A percentile compares a stretch with the other conserved stretches of the same genome.
These are phyloP conservation scores for Fagopyrum esculentum DNA, from an alignment of 148 eudicot genomes.

Conservation along the genomic window DNA sequence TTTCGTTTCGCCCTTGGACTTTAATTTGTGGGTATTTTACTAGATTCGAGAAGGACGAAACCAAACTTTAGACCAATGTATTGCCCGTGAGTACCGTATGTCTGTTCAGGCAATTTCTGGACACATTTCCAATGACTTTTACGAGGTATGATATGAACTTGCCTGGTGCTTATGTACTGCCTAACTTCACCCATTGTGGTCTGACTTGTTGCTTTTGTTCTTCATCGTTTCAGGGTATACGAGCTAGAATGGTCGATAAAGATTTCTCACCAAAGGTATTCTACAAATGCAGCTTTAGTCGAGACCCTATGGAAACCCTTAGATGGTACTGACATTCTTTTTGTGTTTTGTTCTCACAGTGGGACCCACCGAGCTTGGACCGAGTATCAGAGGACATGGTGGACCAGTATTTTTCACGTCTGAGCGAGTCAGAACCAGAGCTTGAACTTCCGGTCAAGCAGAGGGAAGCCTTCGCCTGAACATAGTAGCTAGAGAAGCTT, in stretches of 20 bases:
- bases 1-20: neutral
- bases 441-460: slow-evolving; percentile 53
- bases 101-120: slow-evolving; percentile 60
- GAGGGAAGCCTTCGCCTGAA: slow-evolving; percentile 64
- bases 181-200: neutral
- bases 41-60: slow-evolving; percentile 87
- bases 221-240: slow-evolving; percentile 49
- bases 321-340: neutral
- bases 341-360: slow-evolving; percentile 33
- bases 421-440: slow-evolving; percentile 54
- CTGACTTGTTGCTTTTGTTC: neutral
- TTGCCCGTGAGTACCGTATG: slow-evolving; percentile 81
- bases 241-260: slow-evolving; percentile 74
- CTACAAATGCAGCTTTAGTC: neutral
- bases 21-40: slow-evolving; percentile 1
- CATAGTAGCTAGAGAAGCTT: neutral
- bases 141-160: slow-evolving; percentile 46
- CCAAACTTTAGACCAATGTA: slow-evolving; percentile 80
- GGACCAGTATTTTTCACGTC: slow-evolving; percentile 59
- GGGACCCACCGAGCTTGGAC: slow-evolving; percentile 86
- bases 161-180: neutral
- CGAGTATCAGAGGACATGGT: slow-evolving; percentile 77
- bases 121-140: slow-evolving; percentile 51
- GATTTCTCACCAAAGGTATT: slow-evolving; percentile 85
- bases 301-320: neutral